These are phyloP conservation scores for Ascochyta viciae-villosae DNA, from an alignment of 2,329 filamentous ascomycete genomes.

Conservation along the genomic window DNA sequence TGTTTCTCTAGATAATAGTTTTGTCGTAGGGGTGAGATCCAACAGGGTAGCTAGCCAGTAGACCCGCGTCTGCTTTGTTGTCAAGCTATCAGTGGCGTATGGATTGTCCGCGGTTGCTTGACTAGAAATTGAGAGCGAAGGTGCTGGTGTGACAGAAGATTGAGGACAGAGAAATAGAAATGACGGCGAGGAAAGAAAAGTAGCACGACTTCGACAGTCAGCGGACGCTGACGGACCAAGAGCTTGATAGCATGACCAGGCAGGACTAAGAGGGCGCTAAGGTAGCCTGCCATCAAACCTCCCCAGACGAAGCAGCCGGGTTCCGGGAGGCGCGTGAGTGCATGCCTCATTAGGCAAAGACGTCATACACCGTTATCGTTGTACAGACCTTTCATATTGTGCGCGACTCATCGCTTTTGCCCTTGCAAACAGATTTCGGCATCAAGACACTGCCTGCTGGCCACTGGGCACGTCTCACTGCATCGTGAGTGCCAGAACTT, in stretches of 20 bases:
- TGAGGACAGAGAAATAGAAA: background rate
- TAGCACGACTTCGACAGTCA: slow-evolving; percentile 4
- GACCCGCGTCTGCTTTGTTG: slow-evolving; percentile 3
- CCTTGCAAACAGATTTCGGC: background rate
- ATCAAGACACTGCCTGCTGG: background rate
- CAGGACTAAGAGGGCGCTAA: slow-evolving; percentile 1
- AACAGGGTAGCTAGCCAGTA: slow-evolving; percentile 1
- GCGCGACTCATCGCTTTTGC: background rate
- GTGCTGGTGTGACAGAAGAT: background rate
- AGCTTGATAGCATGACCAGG: slow-evolving; percentile 5
- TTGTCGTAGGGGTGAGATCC: background rate
- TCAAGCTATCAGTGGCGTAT: slow-evolving; percentile 2
- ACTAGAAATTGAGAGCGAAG: background rate
- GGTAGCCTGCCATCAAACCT: background rate
- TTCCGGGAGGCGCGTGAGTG: slow-evolving; percentile 14
- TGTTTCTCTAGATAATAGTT: too few species aligned
- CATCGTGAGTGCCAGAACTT: background rate
- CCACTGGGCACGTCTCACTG: background rate
- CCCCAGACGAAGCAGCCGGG: slow-evolving; percentile 10
- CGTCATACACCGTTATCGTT: background rate
- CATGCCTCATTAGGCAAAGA: slow-evolving; percentile 1
- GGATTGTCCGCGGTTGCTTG: background rate
- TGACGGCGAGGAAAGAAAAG: background rate
- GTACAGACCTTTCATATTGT: background rate
- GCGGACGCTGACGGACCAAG: slow-evolving; percentile 14